Evolutionary conservation across 805 yeast genomes (phyloP).

Genomic region (Metschnikowia kunwiensis): DNA sequence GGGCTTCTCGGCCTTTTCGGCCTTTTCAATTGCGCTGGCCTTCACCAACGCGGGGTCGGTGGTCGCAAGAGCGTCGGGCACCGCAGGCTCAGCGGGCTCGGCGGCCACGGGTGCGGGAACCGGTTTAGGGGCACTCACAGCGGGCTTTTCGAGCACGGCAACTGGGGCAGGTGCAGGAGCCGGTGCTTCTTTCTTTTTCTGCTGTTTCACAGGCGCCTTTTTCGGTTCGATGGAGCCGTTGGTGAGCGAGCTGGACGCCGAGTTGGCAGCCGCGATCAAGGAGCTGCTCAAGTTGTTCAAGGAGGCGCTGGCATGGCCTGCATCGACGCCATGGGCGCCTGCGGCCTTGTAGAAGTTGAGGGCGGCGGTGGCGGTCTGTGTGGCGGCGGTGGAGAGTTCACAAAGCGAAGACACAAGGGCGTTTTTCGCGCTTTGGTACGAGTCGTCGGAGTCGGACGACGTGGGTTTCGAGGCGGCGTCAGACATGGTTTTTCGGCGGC

Average conservation of each 20-base stretch:
- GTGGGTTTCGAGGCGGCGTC: background rate
- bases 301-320: conserved; percentile 31
- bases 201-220: conserved; percentile 10
- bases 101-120: background rate
- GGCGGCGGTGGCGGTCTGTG: conserved; percentile 77
- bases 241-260: conserved; percentile 35
- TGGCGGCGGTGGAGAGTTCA: conserved; percentile 83
- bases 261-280: conserved; percentile 31
- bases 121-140: conserved; percentile 4
- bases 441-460: background rate
- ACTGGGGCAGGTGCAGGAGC: conserved; percentile 12
- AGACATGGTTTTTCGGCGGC: too few relatives aligned
- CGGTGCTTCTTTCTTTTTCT: conserved; percentile 16
- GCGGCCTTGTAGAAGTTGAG: conserved; percentile 67
- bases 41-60: conserved; percentile 10
- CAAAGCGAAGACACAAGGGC: conserved; percentile 70
- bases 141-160: conserved; percentile 18
- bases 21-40: conserved; percentile 2
- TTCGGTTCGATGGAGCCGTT: conserved; percentile 15
- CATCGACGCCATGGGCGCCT: conserved; percentile 42
- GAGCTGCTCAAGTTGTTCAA: conserved; percentile 29
- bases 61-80: conserved; percentile 5
- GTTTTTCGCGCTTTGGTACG: conserved; percentile 22
- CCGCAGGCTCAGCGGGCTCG: background rate
- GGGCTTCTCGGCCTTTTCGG: conserved; percentile 11